Percentiles rank a stretch among this genome's conserved stretches.
Evolutionary conservation across 495 filamentous ascomycete species (phyloP).

Genomic region (Pyrenula aspistea): DNA sequence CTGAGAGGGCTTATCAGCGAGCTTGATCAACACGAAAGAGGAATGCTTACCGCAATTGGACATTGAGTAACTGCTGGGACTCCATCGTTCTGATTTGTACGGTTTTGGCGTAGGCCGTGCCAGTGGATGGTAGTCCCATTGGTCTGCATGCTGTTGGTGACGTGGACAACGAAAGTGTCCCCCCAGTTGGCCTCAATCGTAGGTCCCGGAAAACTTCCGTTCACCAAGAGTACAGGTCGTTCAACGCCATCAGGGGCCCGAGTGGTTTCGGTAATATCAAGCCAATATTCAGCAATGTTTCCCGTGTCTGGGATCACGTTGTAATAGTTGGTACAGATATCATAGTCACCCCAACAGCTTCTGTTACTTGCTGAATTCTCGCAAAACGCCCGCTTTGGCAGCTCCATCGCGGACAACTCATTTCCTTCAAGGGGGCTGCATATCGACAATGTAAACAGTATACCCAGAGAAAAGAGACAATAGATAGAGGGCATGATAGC

Average conservation of each 20-base stretch:
- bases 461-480: neutral
- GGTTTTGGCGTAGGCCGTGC: constrained; percentile 32
- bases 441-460: neutral
- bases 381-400: constrained; percentile 12
- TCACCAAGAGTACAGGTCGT: constrained; percentile 27
- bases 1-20: neutral
- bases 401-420: neutral
- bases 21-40: neutral
- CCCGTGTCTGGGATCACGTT: constrained; percentile 17
- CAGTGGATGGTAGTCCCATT: constrained; percentile 35
- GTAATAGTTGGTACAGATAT: constrained; percentile 32
- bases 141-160: constrained; percentile 39
- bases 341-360: constrained; percentile 21
- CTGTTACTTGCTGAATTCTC: constrained; percentile 23
- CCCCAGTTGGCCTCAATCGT: constrained; percentile 51
- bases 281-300: neutral
- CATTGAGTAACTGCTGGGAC: constrained; percentile 36
- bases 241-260: constrained; percentile 35
- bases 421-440: neutral
- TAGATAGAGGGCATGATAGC: neutral
- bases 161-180: constrained; percentile 41
- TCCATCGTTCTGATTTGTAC: constrained; percentile 30
- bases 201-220: constrained; percentile 24
- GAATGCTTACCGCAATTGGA: constrained; percentile 25
- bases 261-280: constrained; percentile 14